Evolutionary conservation across 2,329 filamentous ascomycete genomes (phyloP), one percentile per base, ranked within the genome.

Genomic region (Metarhizium album): DNA sequence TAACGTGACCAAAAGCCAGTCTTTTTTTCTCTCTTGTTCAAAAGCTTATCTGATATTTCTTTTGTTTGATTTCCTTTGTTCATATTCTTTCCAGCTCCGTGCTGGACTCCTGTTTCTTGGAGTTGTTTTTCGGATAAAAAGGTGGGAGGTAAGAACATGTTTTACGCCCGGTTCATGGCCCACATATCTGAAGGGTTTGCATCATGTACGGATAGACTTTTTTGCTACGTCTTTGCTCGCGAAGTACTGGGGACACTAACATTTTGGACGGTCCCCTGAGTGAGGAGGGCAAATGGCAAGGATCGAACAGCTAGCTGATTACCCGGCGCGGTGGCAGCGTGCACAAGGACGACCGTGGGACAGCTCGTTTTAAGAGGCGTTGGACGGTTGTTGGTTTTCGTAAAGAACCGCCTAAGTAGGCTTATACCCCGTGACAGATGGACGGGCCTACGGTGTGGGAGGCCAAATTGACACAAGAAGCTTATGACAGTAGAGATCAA

Each of bases 131-230:
- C 40, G 45, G 48, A 48, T 37, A 40, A 46, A 46, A 29, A 33
- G 38, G 45, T 50, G 48, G 51, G 48, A 42, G 45, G 45, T 33
- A 48, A 33, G 20, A 46, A 23, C 24, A 20, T 42, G 40, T 45
- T 52, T 49, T 52, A 45, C 22, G 42, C 45, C 18, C 16, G 13
- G 45, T 33, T 48, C 3, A 13, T 45, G 33, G 45, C 45, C 37
- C 51, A 35, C 45, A 49, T 46, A 51, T 46, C 46, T 20, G 46
- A 46, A 35, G 49, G 35, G 58, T 59, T 57, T 65, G 59, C 62
- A 64, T 66, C 60, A 63, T 69, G 63, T 67, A 69, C 64, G 61
- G 66, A 65, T 69, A 70, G 67, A 69, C 60, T 67, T 67, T 56
- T 62, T 67, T 67, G 64, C 63, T 64, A 68, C 64, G 64, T 64